These are phyloP conservation scores for Pseudonitzschia multiseries DNA, from an alignment of 108 stramenopile genomes.

Conservation along the genomic window DNA sequence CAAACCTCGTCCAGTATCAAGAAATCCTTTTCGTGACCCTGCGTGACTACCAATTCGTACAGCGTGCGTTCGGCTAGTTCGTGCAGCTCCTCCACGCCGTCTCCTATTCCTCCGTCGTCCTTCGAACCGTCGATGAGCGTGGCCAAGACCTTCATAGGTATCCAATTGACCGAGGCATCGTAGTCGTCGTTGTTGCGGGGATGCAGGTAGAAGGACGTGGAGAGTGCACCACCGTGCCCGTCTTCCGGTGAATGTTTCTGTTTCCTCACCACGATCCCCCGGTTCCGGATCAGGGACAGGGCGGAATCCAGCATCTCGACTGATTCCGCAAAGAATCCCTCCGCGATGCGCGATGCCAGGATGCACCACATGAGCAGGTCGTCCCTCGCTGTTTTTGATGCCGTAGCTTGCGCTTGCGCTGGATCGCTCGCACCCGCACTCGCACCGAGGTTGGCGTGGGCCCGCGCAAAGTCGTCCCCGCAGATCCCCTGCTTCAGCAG, in stretches of 20 bases:
- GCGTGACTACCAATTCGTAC: conserved; percentile 19
- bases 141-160: conserved; percentile 20
- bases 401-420: no score
- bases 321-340: conserved; percentile 33
- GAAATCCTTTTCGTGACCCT: conserved; percentile 10
- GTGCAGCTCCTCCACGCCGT: background rate
- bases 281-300: conserved; percentile 19
- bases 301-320: conserved; percentile 33
- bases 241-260: background rate
- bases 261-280: conserved; percentile 26
- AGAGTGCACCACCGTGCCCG: conserved; percentile 18
- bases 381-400: conserved; percentile 6
- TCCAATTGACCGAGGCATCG: conserved; percentile 2
- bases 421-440: no score
- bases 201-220: conserved; percentile 27
- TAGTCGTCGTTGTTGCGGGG: conserved; percentile 20
- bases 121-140: conserved; percentile 16
- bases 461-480: conserved; percentile 27
- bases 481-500: conserved; percentile 24
- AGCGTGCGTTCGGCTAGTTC: conserved; percentile 13
- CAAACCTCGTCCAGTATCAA: conserved; percentile 33
- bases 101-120: conserved; percentile 11
- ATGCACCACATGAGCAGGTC: conserved; percentile 41
- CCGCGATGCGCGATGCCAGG: conserved; percentile 18
- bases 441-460: conserved; percentile 22